A percentile compares a stretch with the other conserved stretches of the same genome.
phyloP scores from a whole-genome alignment of 192 early-diverging fungal species.

The Spinellus fusiger region DNA sequence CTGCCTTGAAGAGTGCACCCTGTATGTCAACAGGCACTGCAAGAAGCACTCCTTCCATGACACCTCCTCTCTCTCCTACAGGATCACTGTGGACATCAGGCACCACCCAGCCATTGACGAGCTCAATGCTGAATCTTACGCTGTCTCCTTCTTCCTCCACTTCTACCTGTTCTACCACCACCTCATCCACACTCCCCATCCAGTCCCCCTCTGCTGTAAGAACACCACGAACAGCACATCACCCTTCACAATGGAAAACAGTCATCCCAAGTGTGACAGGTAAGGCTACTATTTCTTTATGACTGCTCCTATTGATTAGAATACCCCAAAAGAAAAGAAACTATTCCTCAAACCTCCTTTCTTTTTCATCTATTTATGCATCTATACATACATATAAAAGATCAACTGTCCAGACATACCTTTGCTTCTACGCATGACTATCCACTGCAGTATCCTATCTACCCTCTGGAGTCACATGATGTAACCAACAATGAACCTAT shows the following conservation, averaged over 20 bases:
- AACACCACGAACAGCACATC: not conserved
- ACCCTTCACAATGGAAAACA: constrained; percentile 9
- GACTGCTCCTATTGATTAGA: not conserved
- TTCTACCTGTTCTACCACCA: not conserved
- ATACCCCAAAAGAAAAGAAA: not conserved
- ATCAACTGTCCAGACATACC: constrained; percentile 13
- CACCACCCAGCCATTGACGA: not conserved
- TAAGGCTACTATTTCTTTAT: not conserved
- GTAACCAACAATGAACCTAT: too few species aligned
- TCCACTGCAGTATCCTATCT: constrained; percentile 15
- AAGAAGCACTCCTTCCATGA: not conserved
- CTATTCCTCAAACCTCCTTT: not conserved
- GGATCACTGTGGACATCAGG: not conserved
- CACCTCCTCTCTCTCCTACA: not conserved
- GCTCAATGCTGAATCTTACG: not conserved
- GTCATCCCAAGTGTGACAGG: constrained; percentile 15
- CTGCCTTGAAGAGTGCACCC: too few species aligned
- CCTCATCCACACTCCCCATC: not conserved
- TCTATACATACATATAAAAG: not conserved
- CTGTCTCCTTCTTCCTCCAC: not conserved
- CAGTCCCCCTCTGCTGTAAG: not conserved
- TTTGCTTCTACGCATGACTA: constrained; percentile 13
- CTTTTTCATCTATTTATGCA: not conserved
- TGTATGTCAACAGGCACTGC: too few species aligned
- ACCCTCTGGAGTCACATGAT: constrained; percentile 2